phyloP scores from a whole-genome alignment of 129 eudicot species.

The Ambrosia trifida region DNA sequence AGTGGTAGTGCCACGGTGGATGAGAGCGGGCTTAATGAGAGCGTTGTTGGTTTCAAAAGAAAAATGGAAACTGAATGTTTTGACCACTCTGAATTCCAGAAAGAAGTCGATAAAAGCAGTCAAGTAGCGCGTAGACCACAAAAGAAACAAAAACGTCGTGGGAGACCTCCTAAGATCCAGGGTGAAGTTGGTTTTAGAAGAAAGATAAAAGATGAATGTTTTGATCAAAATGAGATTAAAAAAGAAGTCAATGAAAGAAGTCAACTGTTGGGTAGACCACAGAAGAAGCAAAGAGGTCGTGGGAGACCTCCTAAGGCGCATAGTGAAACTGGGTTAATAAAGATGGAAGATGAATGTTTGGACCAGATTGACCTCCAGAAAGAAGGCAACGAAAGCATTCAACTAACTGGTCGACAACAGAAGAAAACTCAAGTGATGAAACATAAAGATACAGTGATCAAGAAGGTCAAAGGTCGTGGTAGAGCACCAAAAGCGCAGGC shows the following conservation, averaged over 20 bases:
- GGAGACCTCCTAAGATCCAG: constrained; percentile 60
- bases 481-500: constrained; percentile 31
- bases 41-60: constrained; percentile 32
- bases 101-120: constrained; percentile 14
- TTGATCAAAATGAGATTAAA: constrained; percentile 30
- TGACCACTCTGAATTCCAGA: constrained; percentile 28
- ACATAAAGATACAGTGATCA: constrained; percentile 12
- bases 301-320: constrained; percentile 64
- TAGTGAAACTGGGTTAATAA: constrained; percentile 9
- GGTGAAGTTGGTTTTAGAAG: constrained; percentile 15
- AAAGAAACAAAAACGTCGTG: constrained; percentile 41
- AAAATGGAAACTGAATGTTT: constrained; percentile 41
- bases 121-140: constrained; percentile 7
- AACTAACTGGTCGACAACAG: constrained; percentile 28
- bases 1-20: constrained; percentile 39
- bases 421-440: constrained; percentile 5
- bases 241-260: constrained; percentile 9
- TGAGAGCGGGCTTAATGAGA: constrained; percentile 29
- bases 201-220: constrained; percentile 36
- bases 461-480: constrained; percentile 25
- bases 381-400: constrained; percentile 15
- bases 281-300: constrained; percentile 37
- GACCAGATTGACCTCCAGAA: background rate
- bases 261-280: constrained; percentile 4
- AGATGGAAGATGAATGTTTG: background rate